phyloP scores from a whole-genome alignment of 768 basidiomycete species.

The Russula brevipes region DNA sequence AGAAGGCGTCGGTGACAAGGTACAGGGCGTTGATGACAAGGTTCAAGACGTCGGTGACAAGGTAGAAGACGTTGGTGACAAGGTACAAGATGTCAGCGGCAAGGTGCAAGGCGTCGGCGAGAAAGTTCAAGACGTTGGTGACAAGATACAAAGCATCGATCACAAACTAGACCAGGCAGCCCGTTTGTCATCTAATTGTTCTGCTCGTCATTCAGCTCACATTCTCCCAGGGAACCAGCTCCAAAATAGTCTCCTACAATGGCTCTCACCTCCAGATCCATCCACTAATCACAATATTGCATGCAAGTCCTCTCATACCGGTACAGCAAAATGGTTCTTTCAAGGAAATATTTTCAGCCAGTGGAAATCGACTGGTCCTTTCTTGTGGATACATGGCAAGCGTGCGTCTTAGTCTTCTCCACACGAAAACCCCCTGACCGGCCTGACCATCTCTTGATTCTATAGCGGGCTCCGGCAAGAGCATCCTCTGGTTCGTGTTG shows the following conservation, averaged over 20 bases:
- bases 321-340: not conserved
- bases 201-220: not conserved
- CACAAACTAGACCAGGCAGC: too few species aligned
- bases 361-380: not conserved
- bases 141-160: too few species aligned
- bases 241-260: not conserved
- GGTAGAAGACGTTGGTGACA: too few species aligned
- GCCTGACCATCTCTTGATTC: not conserved
- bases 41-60: too few species aligned
- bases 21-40: too few species aligned
- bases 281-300: not conserved
- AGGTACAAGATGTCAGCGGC: too few species aligned
- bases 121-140: too few species aligned
- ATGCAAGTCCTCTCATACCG: not conserved
- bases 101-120: too few species aligned
- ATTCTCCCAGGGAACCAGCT: not conserved
- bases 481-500: conserved; percentile 1
- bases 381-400: not conserved
- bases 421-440: too few species aligned
- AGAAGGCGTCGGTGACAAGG: too few species aligned
- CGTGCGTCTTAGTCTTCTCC: not conserved
- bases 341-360: not conserved
- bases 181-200: not conserved
- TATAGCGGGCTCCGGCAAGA: not conserved
- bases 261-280: not conserved